These are phyloP conservation scores for Udeniomyces megalosporus DNA, from an alignment of 768 basidiomycete species.

Conservation along the genomic window DNA sequence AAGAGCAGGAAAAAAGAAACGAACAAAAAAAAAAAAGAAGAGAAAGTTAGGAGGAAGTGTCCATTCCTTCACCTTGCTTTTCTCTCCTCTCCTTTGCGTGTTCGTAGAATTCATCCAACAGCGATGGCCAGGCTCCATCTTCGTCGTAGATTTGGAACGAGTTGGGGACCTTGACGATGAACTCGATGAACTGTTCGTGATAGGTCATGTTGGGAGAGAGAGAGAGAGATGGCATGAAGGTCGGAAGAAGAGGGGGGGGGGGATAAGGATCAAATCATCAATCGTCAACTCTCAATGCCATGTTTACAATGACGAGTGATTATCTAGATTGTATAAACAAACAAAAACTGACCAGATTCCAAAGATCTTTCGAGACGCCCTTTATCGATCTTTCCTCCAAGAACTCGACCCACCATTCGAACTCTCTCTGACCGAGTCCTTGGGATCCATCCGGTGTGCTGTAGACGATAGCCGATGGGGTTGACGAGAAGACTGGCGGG, in stretches of 20 bases:
- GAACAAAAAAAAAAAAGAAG: no score
- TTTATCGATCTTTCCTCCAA: conserved; percentile 22
- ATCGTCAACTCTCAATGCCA: no score
- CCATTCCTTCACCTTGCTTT: conserved; percentile 11
- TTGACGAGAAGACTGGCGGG: conserved; percentile 23
- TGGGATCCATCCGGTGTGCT: conserved; percentile 6
- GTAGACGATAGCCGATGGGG: conserved; percentile 25
- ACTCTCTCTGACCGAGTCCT: conserved; percentile 16
- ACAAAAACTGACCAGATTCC: conserved; percentile 20
- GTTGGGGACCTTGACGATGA: conserved; percentile 5
- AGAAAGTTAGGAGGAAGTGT: background rate
- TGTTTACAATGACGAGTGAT: no score
- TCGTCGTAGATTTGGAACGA: conserved; percentile 23
- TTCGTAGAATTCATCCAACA: conserved; percentile 30
- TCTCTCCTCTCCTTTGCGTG: conserved; percentile 16
- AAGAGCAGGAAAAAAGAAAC: no score
- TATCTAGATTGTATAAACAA: conserved; percentile 19
- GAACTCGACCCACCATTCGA: conserved; percentile 29
- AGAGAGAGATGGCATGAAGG: background rate
- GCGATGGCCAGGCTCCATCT: conserved; percentile 29
- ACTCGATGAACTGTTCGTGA: conserved; percentile 9
- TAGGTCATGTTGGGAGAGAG: background rate
- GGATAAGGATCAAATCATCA: no score
- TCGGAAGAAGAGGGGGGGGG: background rate
- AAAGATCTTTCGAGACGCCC: conserved; percentile 29